A percentile compares a stretch with the other conserved stretches of the same genome.
These are phyloP conservation scores for Malassezia dermatis DNA, from an alignment of 1,284 basidiomycete species.

Conservation along the genomic window DNA sequence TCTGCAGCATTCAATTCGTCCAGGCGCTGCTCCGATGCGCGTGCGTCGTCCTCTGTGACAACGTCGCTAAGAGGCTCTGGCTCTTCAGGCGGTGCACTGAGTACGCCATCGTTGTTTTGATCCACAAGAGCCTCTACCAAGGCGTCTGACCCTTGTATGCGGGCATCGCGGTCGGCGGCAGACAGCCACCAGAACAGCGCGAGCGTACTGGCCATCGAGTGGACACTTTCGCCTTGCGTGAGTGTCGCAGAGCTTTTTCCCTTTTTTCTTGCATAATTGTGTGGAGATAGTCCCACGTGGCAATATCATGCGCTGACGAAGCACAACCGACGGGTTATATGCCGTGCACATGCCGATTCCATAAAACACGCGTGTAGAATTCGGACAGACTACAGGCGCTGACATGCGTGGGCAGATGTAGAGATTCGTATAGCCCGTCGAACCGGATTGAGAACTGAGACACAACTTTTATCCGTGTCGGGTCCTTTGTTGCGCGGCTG, in stretches of 20 bases:
- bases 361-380: neutral
- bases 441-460: neutral
- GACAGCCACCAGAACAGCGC: constrained; percentile 89
- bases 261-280: constrained; percentile 1
- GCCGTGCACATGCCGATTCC: neutral
- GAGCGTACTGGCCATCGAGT: constrained; percentile 65
- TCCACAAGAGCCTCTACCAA: constrained; percentile 60
- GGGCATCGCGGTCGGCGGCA: constrained; percentile 66
- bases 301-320: neutral
- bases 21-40: constrained; percentile 51
- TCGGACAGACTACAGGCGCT: neutral
- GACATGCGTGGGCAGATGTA: neutral
- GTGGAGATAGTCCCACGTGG: neutral
- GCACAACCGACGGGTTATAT: neutral
- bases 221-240: constrained; percentile 3
- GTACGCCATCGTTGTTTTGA: constrained; percentile 20
- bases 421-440: neutral
- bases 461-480: neutral
- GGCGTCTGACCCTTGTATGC: constrained; percentile 73
- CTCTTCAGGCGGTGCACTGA: constrained; percentile 14
- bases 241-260: neutral
- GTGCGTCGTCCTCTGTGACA: constrained; percentile 20
- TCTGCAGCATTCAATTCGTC: constrained; percentile 54
- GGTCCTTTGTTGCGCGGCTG: neutral
- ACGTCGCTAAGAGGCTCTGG: neutral